Evolutionary conservation across 805 yeast species (phyloP).

Genomic region (Saturnispora dispora): DNA sequence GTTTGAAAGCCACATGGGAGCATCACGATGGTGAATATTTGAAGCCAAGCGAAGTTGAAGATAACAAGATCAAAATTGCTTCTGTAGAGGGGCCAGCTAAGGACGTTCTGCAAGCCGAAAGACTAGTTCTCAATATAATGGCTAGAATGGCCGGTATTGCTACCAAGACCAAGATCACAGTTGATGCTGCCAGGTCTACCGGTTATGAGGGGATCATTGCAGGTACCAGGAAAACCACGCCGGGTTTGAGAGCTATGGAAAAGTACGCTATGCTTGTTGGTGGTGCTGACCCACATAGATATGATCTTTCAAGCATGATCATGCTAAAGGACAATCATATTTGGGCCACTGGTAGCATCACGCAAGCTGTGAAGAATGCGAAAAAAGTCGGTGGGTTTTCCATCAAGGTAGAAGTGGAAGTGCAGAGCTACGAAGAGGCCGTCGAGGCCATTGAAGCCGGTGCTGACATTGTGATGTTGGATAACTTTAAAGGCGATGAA

Average conservation of each 20-base stretch:
- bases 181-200: constrained; percentile 49
- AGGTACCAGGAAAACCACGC: constrained; percentile 96
- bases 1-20: constrained; percentile 63
- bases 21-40: constrained; percentile 58
- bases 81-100: constrained; percentile 72
- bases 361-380: constrained; percentile 71
- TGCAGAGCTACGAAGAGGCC: constrained; percentile 77
- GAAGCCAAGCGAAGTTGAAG: constrained; percentile 29
- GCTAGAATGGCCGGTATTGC: constrained; percentile 86
- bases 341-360: constrained; percentile 88
- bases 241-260: constrained; percentile 81
- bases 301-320: constrained; percentile 87
- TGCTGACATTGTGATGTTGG: constrained; percentile 93
- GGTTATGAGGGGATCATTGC: constrained; percentile 84
- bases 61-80: constrained; percentile 65
- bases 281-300: constrained; percentile 87
- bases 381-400: constrained; percentile 80
- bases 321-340: constrained; percentile 94
- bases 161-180: constrained; percentile 53
- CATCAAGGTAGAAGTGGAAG: constrained; percentile 86
- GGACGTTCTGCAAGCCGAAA: constrained; percentile 71
- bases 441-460: constrained; percentile 90
- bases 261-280: constrained; percentile 94
- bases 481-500: constrained; percentile 66
- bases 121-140: constrained; percentile 74